Base-by-base conservation (phyloP, 371 early-diverging fungal species). In the Mortierella sp. region DNA sequence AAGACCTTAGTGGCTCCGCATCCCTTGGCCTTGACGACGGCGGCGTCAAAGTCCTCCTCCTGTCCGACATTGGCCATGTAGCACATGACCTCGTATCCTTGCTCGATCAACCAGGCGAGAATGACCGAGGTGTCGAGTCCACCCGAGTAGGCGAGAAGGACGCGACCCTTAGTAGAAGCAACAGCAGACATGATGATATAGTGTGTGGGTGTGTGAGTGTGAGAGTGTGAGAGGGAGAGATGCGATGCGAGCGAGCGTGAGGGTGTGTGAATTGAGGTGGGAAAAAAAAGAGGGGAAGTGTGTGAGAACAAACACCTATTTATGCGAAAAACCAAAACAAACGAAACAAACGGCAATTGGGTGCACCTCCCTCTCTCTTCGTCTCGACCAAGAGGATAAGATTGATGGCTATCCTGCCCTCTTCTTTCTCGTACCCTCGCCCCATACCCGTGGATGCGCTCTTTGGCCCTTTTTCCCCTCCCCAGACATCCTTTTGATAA, bases 91-190 rank as follows among this genome's bases (percentile, higher is more conserved):
- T 99, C 98, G 89, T 96, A 99, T 75, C 98, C 97, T 89, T 98
- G 91, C 77, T 98, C 98, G 84, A 98, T 95, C 76, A 99, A 92
- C 98, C 98, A 99, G 26, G 94, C 98, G 66, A 99, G 93, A 83
- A 99, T 99, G 89, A 98, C 98, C 55, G 97, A 97, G 66, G 99
- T 99, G 87, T 99, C 99, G 66, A 99, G 94, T 77, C 99, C 99
- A 77, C 99, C 99, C 73, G 97, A 97, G 91, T 97, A 98, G 74
- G 98, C 98, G 69, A 98, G 93, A 76, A 96, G 91, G 74, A 98
- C 97, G 75, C 94, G 95, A 78, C 95, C 96, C 90, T 95, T 94
- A 86, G 91, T 64, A 24, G 75, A 71, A 41, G 77, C 31, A 67
- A 34, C 47, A 64, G 76, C 9, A 64, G 74, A 79, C 74, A 79